Percentiles rank a stretch among this genome's conserved stretches.
phyloP scores from a whole-genome alignment of 768 basidiomycete genomes.

The Lactarius deliciosus region DNA sequence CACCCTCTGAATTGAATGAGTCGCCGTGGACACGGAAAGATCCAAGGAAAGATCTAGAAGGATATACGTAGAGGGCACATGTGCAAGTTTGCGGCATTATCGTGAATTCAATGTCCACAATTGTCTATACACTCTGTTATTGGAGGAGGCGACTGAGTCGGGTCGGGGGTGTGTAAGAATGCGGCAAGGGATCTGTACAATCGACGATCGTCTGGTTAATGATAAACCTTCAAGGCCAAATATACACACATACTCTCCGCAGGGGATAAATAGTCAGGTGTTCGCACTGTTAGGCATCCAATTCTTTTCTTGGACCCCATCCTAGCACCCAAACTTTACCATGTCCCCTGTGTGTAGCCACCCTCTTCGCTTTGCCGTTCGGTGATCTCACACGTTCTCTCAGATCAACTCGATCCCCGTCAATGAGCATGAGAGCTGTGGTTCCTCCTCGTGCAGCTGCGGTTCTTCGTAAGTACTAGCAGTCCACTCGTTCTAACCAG shows the following conservation, averaged over 20 bases:
- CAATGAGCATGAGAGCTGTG: neutral
- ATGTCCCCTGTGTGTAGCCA: neutral
- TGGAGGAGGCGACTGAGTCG: too few species aligned
- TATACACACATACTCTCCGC: neutral
- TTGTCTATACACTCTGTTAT: neutral
- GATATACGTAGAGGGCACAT: neutral
- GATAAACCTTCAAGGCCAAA: neutral
- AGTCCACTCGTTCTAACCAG: neutral
- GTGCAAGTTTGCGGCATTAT: neutral
- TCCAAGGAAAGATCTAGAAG: neutral
- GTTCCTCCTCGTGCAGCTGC: neutral
- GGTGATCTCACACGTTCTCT: neutral
- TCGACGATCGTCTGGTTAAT: too few species aligned
- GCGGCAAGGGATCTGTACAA: too few species aligned
- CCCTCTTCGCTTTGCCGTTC: neutral
- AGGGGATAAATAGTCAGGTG: neutral
- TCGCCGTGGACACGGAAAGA: neutral
- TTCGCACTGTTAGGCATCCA: neutral
- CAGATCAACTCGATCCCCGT: conserved; percentile 9
- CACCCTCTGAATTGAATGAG: too few species aligned
- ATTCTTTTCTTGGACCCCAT: neutral
- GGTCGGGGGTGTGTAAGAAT: too few species aligned
- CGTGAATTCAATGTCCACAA: neutral
- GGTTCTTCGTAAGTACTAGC: neutral
- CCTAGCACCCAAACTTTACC: neutral